Evolutionary conservation across 2,329 filamentous ascomycete species (phyloP).

Genomic region (Epichloe gansuensis): DNA sequence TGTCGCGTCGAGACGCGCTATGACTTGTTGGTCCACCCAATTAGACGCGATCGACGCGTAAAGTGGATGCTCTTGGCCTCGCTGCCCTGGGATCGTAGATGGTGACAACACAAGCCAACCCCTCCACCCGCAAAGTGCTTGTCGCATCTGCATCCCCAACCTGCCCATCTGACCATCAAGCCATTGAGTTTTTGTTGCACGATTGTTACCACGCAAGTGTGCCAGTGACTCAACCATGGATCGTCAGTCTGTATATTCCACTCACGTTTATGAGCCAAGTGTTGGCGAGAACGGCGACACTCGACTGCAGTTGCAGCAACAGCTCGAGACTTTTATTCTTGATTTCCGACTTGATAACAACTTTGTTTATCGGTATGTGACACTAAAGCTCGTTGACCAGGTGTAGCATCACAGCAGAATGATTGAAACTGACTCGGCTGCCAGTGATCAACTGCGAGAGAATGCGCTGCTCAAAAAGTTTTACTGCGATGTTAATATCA

Average conservation of each 20-base stretch:
- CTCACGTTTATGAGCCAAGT: slow-evolving; percentile 64
- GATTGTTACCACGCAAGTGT: not conserved
- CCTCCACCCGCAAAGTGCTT: not conserved
- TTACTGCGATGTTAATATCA: slow-evolving; percentile 92
- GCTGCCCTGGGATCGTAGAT: not conserved
- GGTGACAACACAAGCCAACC: not conserved
- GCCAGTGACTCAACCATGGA: slow-evolving; percentile 48
- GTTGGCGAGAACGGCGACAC: slow-evolving; percentile 55
- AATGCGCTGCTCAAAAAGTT: slow-evolving; percentile 91
- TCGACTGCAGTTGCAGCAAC: slow-evolving; percentile 58
- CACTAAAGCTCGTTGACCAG: not conserved
- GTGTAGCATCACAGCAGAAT: not conserved
- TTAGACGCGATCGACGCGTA: slow-evolving; percentile 10
- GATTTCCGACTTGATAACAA: slow-evolving; percentile 88
- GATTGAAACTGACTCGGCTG: slow-evolving; percentile 6
- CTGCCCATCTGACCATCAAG: not conserved
- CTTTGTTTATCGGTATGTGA: slow-evolving; percentile 75
- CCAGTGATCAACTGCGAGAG: slow-evolving; percentile 84
- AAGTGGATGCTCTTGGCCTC: slow-evolving; percentile 3
- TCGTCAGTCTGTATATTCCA: slow-evolving; percentile 72
- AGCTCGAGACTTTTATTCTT: slow-evolving; percentile 81
- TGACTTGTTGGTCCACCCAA: too few relatives aligned
- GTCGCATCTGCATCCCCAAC: too few relatives aligned
- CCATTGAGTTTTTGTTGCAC: not conserved
- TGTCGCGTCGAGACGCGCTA: not conserved